Base-by-base conservation (phyloP, 805 yeast genomes). In the Yamadazyma philogaea region DNA sequence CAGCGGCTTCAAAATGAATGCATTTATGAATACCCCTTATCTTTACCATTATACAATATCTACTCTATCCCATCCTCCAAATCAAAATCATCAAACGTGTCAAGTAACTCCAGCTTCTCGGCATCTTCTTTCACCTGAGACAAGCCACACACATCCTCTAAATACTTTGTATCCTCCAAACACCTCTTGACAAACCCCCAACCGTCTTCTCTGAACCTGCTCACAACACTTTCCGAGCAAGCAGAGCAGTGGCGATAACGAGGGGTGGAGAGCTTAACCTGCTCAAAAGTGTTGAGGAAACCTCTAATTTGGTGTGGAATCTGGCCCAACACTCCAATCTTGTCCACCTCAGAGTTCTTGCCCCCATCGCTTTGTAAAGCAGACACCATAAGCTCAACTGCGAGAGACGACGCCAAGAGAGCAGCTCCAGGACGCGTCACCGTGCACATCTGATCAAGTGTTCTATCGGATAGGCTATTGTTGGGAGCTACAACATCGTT, bases 391-490 rank as follows among this genome's bases (percentile, higher is more conserved):
- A 93, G 63, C 59, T 93, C 99, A 1, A 87, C 95, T 0, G 95
- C 95, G 28, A 82, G 66, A 0, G 96, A 79, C 0, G 96, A 78
- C 0, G 98, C 97, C 63, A 88, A 66, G 53, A 85, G 66, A 0
- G 99, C 96, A 1, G 85, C 90, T 0, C 99, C 99, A 0, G 99
- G 98, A 31, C 99, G 72, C 0, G 99, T 93, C 1, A 93, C 99
- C 0, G 99, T 93, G 57, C 99, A 93, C 97, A 93, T 93, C 62
- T 93, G 98, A 63, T 93, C 99, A 43, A 93, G 67, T 0, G 97
- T 86, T 39, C 96, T 72, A 55, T 89, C 95, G 0, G 87, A 74
- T n/a, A 87, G 64, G 44, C 95, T 84, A 59, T 93, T 96, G 2
- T 80, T 70, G 0, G 99, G 99, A 0, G 97, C 98, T 40, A 88